phyloP scores from a whole-genome alignment of 73 alveolate genomes.

The Halteria grandinella region DNA sequence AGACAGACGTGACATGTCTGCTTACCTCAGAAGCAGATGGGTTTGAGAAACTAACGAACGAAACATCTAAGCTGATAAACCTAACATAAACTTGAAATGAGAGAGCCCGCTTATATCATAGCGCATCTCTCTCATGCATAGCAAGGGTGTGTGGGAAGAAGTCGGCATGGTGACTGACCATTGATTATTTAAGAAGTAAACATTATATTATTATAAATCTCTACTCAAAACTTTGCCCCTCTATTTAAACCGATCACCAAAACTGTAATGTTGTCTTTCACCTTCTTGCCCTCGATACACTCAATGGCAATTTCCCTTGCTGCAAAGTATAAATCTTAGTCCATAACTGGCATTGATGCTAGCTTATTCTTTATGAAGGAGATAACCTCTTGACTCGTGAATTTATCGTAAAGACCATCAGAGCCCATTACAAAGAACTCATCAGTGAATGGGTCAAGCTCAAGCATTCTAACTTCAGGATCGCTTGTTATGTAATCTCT shows the following conservation, averaged over 20 bases:
- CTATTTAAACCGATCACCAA: too few species aligned
- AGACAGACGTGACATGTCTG: conserved; percentile 54
- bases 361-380: conserved; percentile 31
- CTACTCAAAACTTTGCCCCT: too few species aligned
- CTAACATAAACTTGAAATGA: too few species aligned
- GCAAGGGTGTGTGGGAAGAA: too few species aligned
- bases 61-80: not conserved
- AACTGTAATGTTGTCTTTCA: conserved; percentile 56
- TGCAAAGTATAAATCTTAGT: conserved; percentile 29
- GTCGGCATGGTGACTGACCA: too few species aligned
- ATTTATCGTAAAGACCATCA: conserved; percentile 72
- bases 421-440: conserved; percentile 73
- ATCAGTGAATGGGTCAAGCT: conserved; percentile 67
- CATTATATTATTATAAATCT: too few species aligned
- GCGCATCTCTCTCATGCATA: too few species aligned
- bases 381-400: conserved; percentile 57
- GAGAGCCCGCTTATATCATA: too few species aligned
- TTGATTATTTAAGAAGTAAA: too few species aligned
- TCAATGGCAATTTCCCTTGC: conserved; percentile 59
- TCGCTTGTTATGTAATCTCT: conserved; percentile 60
- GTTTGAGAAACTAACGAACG: not conserved
- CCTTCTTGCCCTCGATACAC: conserved; percentile 25
- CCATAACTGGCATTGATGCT: conserved; percentile 15
- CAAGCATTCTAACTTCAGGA: conserved; percentile 76
- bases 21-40: conserved; percentile 45